phyloP scores from a whole-genome alignment of 768 basidiomycete species.

The Phaeotremella fagi region DNA sequence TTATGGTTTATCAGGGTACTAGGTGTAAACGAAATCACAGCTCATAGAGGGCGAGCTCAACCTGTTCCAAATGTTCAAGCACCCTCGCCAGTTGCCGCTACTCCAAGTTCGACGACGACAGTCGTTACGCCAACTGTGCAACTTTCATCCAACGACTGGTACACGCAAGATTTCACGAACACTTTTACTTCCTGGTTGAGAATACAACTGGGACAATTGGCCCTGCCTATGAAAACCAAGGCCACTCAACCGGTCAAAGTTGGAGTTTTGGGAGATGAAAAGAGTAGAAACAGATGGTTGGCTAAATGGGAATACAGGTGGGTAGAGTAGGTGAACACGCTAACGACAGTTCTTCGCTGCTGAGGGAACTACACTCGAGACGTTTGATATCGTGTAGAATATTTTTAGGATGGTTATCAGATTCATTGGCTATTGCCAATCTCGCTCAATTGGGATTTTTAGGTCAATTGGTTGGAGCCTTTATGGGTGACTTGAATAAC shows the following conservation, averaged over 20 bases:
- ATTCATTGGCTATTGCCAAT: slow-evolving; percentile 22
- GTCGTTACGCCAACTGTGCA: slow-evolving; percentile 9
- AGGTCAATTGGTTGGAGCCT: slow-evolving; percentile 25
- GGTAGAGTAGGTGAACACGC: background rate
- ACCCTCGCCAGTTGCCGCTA: slow-evolving; percentile 21
- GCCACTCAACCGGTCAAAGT: slow-evolving; percentile 14
- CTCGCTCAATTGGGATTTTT: slow-evolving; percentile 38
- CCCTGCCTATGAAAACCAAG: slow-evolving; percentile 14
- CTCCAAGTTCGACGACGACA: slow-evolving; percentile 30
- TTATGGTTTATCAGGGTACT: slow-evolving; percentile 44
- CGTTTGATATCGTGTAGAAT: slow-evolving; percentile 29
- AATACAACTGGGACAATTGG: slow-evolving; percentile 33
- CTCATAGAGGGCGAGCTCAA: slow-evolving; percentile 29
- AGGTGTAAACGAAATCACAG: slow-evolving; percentile 39
- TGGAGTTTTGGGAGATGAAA: slow-evolving; percentile 33
- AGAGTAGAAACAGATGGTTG: slow-evolving; percentile 26
- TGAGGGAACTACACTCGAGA: slow-evolving; percentile 24
- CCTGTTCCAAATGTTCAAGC: slow-evolving; percentile 15
- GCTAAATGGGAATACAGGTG: slow-evolving; percentile 41
- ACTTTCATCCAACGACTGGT: slow-evolving; percentile 39
- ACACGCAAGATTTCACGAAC: slow-evolving; percentile 41
- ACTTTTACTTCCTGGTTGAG: slow-evolving; percentile 35
- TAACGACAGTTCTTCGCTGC: slow-evolving; percentile 15
- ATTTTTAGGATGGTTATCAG: slow-evolving; percentile 29
- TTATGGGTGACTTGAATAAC: slow-evolving; percentile 22